phyloP scores from a whole-genome alignment of 2,329 filamentous ascomycete genomes.

The Paecilomyces niveus region DNA sequence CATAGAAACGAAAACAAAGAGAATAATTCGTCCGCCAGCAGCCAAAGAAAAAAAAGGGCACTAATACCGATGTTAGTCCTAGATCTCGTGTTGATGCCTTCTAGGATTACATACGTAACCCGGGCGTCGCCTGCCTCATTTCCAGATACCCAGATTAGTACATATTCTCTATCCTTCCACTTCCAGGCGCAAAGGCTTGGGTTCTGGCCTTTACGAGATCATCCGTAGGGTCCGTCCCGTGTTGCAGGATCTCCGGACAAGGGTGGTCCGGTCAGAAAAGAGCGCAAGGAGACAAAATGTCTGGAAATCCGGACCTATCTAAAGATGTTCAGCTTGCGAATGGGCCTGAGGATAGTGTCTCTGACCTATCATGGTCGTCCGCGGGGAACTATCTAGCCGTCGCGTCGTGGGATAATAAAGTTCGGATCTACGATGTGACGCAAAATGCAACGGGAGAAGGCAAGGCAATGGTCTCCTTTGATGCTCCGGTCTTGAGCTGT shows the following conservation, averaged over 20 bases:
- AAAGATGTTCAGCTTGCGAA: constrained; percentile 65
- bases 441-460: constrained; percentile 61
- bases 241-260: background rate
- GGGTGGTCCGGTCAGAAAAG: background rate
- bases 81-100: background rate
- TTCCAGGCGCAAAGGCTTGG: background rate
- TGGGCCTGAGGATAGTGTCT: constrained; percentile 71
- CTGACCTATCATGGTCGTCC: constrained; percentile 66
- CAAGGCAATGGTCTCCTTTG: constrained; percentile 68
- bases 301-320: constrained; percentile 54
- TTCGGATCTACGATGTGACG: constrained; percentile 77
- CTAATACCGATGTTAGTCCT: background rate
- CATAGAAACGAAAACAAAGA: background rate
- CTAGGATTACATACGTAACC: background rate
- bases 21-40: background rate
- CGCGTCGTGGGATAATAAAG: constrained; percentile 81
- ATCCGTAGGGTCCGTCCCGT: background rate
- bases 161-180: background rate
- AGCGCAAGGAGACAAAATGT: background rate
- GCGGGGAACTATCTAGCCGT: constrained; percentile 66
- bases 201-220: background rate
- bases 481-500: constrained; percentile 65
- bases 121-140: background rate
- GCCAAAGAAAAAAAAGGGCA: background rate
- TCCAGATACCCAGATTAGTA: background rate